Percentiles rank a stretch among this genome's conserved stretches.
These are phyloP conservation scores for Ogataea minuta DNA, from an alignment of 805 yeast species.

Conservation along the genomic window DNA sequence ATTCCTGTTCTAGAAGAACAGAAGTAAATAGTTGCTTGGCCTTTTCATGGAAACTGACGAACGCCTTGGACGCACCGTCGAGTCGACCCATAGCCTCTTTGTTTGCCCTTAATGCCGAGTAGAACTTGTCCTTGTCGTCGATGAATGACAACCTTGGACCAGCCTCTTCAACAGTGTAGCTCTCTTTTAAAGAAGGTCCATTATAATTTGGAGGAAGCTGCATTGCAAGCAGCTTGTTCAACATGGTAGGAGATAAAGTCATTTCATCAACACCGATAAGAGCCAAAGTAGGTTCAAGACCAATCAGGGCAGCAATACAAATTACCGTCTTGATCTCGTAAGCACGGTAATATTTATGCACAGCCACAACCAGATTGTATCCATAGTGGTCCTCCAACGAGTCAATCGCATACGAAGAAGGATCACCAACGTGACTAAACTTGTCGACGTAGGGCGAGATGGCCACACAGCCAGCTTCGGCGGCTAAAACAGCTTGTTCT, in stretches of 20 bases:
- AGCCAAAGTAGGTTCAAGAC: conserved; percentile 27
- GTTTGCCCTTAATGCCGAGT: conserved; percentile 14
- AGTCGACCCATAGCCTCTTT: conserved; percentile 22
- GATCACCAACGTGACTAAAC: conserved; percentile 28
- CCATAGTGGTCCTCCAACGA: conserved; percentile 32
- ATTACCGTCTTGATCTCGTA: conserved; percentile 30
- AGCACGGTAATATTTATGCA: conserved; percentile 36
- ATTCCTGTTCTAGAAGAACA: conserved; percentile 15
- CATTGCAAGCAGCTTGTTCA: conserved; percentile 27
- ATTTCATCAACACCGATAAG: conserved; percentile 37
- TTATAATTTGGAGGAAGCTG: conserved; percentile 29
- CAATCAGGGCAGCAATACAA: conserved; percentile 37
- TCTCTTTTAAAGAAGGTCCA: conserved; percentile 19
- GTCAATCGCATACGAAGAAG: conserved; percentile 22
- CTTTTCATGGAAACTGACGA: conserved; percentile 18
- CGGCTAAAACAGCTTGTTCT: conserved; percentile 37
- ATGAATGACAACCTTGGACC: conserved; percentile 24
- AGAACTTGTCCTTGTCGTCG: conserved; percentile 21
- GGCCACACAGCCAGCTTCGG: conserved; percentile 36
- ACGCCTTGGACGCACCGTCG: conserved; percentile 20
- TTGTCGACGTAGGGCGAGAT: conserved; percentile 38
- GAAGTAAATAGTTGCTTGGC: conserved; percentile 16
- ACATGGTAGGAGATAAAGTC: conserved; percentile 33
- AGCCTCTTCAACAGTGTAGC: conserved; percentile 24
- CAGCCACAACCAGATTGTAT: conserved; percentile 26